Evolutionary conservation across 139 green algal genomes (phyloP), one percentile per base, ranked within the genome.

Genomic region (Coelastrella sp.): DNA sequence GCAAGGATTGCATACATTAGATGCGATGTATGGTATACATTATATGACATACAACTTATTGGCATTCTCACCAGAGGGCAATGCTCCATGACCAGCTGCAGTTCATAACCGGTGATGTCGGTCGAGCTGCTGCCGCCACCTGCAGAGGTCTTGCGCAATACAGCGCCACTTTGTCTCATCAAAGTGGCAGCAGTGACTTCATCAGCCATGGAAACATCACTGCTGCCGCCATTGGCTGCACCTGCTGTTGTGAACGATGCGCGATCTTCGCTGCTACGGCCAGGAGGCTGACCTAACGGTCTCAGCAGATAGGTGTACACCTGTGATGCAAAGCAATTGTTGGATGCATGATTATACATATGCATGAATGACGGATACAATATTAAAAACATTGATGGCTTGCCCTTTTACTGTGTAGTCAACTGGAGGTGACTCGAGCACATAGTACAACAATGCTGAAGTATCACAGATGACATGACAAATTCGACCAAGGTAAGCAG

Each of bases 71-170:
- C 76, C 76, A 74, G 27, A 15, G 87, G 81, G 5, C 59, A 77
- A 30, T 78, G 88, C 82, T 90, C 87, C 87, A 86, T 85, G 3
- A 90, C 68, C 27, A 90, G 86, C 82, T 85, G 84, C 83, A 90
- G 78, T 69, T 85, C 82, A 64, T 81, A 90, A 3, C 83, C 87
- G 25, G 62, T 71, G 43, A 86, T 30, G 37, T 34, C 27, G 21
- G 66, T 35, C 45, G 15, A 7, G 30, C 30, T 71, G 77, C 8
- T 11, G 17, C 41, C 32, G 69, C 48, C 25, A 5, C 23, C 7
- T 5, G 2, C 21, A 7, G 21, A 11, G 45, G 3, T 27, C 0
- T 57, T 37, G 37, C 34, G 21, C 40, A 41, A 19, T 8, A 37
- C 17, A 30, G 7, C 34, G 59, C 21, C 45, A 41, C 79, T 79